These are phyloP conservation scores for Phialocephala subalpina DNA, from an alignment of 2,329 filamentous ascomycete genomes.

Conservation along the genomic window DNA sequence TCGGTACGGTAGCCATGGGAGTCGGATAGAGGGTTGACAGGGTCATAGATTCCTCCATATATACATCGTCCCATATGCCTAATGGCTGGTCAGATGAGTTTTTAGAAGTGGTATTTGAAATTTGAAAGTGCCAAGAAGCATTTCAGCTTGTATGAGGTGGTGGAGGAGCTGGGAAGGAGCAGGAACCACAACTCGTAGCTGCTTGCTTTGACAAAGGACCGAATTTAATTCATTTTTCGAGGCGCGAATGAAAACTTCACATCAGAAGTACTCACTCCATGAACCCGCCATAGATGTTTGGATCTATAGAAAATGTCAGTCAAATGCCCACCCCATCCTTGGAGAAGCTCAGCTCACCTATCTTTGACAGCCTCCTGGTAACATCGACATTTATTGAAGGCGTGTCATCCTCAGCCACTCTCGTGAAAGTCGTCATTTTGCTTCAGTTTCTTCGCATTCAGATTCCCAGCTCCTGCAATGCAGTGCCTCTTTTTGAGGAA, in stretches of 20 bases:
- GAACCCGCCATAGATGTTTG: constrained; percentile 85
- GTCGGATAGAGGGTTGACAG: constrained; percentile 75
- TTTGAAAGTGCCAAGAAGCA: neutral
- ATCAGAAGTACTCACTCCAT: constrained; percentile 65
- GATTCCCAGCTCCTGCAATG: neutral
- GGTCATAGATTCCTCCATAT: constrained; percentile 87
- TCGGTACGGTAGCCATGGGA: constrained; percentile 80
- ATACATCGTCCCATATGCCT: constrained; percentile 92
- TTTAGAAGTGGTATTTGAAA: neutral
- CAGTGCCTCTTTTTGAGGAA: neutral
- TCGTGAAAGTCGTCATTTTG: constrained; percentile 77
- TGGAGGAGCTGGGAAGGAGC: neutral
- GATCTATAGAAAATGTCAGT: constrained; percentile 52
- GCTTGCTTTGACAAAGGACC: neutral
- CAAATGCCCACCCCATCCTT: neutral
- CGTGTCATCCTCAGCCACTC: constrained; percentile 65
- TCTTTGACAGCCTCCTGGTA: constrained; percentile 71
- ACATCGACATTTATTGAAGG: constrained; percentile 73
- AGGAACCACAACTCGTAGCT: neutral
- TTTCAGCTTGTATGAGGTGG: neutral
- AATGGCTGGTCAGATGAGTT: constrained; percentile 8
- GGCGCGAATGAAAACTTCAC: constrained; percentile 8
- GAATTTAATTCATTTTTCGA: neutral
- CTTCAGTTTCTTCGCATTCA: constrained; percentile 55
- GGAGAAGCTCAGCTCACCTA: constrained; percentile 48